A percentile compares a stretch with the other conserved stretches of the same genome.
These are phyloP conservation scores for Rhytidiadelphus loreus DNA, from an alignment of 225 moss, liverwort and hornwort species.

Conservation along the genomic window DNA sequence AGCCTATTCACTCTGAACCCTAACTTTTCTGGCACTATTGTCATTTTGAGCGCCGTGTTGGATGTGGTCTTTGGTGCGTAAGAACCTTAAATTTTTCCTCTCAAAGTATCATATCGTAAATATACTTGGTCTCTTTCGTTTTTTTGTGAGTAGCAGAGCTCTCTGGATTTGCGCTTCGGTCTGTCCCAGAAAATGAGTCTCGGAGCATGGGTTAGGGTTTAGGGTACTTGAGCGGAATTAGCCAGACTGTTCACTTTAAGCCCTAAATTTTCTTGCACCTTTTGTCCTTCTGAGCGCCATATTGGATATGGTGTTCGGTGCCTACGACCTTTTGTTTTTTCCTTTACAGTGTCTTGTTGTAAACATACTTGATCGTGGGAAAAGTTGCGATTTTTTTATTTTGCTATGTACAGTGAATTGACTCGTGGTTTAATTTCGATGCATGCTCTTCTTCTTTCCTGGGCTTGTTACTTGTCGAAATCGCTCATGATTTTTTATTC, in stretches of 20 bases:
- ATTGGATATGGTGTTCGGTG: neutral
- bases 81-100: neutral
- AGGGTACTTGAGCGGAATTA: neutral
- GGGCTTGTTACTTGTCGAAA: neutral
- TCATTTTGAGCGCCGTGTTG: neutral
- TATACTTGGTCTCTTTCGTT: neutral
- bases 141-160: neutral
- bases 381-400: neutral
- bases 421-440: neutral
- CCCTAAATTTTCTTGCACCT: neutral
- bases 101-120: neutral
- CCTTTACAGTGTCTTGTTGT: neutral
- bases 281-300: neutral
- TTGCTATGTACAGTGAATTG: neutral
- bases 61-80: neutral
- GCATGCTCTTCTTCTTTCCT: neutral
- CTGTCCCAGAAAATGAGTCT: neutral
- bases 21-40: neutral
- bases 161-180: neutral
- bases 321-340: neutral
- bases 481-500: neutral
- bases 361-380: neutral
- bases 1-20: neutral
- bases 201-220: neutral
- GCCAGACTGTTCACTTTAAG: too few relatives aligned